These are phyloP conservation scores for Salvia rosmarinus DNA, from an alignment of 257 asterid genomes.

Conservation along the genomic window DNA sequence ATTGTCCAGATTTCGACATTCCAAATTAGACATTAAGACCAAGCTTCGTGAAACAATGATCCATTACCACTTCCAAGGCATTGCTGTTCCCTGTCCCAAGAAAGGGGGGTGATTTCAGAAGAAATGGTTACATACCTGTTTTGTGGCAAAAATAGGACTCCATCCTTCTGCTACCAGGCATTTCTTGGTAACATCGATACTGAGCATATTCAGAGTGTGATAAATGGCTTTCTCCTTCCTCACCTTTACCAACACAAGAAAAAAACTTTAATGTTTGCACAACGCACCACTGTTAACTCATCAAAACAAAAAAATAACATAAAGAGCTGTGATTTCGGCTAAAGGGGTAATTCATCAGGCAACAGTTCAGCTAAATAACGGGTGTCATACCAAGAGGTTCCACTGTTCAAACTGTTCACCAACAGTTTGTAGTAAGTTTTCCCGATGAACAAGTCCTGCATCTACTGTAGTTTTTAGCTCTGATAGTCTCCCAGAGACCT, in stretches of 20 bases:
- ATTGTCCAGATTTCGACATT: background rate
- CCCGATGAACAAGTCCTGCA: slow-evolving; percentile 89
- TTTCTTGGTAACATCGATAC: slow-evolving; percentile 94
- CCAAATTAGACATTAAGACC: slow-evolving; percentile 20
- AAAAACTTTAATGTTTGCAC: slow-evolving; percentile 26
- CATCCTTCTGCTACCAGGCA: slow-evolving; percentile 99
- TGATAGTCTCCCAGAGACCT: slow-evolving; percentile 85
- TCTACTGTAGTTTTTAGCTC: slow-evolving; percentile 94
- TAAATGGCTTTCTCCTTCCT: slow-evolving; percentile 92
- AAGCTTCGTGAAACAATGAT: slow-evolving; percentile 19
- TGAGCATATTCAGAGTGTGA: slow-evolving; percentile 97
- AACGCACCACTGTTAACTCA: slow-evolving; percentile 18
- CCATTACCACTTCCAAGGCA: slow-evolving; percentile 14
- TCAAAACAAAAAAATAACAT: slow-evolving; percentile 1
- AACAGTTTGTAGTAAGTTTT: slow-evolving; percentile 73
- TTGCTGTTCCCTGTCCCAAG: background rate
- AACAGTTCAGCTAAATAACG: slow-evolving; percentile 8
- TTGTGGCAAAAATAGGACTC: slow-evolving; percentile 94
- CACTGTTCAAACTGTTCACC: slow-evolving; percentile 84
- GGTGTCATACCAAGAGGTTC: slow-evolving; percentile 76
- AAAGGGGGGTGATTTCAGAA: background rate
- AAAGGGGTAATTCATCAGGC: slow-evolving; percentile 6
- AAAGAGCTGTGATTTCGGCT: slow-evolving; percentile 9
- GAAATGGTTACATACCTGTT: slow-evolving; percentile 57
- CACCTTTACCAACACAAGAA: slow-evolving; percentile 56